Evolutionary conservation across 2,329 filamentous ascomycete species (phyloP), one percentile per base, ranked within the genome.

Genomic region (Mariannaea sp.): DNA sequence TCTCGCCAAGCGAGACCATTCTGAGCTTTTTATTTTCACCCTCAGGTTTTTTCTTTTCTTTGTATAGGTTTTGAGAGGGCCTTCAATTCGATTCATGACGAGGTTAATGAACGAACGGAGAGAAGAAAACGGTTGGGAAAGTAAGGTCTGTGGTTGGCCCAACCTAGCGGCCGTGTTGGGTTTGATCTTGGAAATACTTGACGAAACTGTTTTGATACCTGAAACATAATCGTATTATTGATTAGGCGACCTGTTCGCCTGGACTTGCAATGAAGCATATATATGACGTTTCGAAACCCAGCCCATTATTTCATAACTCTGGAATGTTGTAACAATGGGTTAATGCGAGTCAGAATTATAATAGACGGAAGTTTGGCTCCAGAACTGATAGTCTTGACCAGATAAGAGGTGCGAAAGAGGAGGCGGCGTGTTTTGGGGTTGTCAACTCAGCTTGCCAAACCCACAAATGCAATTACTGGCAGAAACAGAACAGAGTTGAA

Each of bases 151-250:
- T 26, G 50, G 36, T 17, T 57, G 49, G 24, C 42, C 33, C 48
- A 49, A 36, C 41, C 27, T 27, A 43, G 54, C 32, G 54, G 57
- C n/a, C 58, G 61, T 36, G 59, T 53, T 42, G 49, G 33, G 27
- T 52, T 30, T 50, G 57, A 32, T 49, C 51, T 62, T 55, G 29
- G 54, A 38, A 39, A 59, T 59, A 54, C 38, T 51, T 64, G 49
- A 65, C 46, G 61, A 63, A 52, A 16, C 49, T 61, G 55, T 57
- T n/a, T 57, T 65, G 61, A 65, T 66, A 64, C 60, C 61, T 65
- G 56, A 61, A n/a, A 41, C 46, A 62, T 65, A 66, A 66, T 66
- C 57, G 59, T 43, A 65, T 56, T 58, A 40, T 50, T 39, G 54
- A 48, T 55, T 35, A 51, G 53, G 36, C 43, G 49, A 12, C 20